phyloP scores from a whole-genome alignment of 176 grass and related monocot genomes.

The Leersia perrieri region DNA sequence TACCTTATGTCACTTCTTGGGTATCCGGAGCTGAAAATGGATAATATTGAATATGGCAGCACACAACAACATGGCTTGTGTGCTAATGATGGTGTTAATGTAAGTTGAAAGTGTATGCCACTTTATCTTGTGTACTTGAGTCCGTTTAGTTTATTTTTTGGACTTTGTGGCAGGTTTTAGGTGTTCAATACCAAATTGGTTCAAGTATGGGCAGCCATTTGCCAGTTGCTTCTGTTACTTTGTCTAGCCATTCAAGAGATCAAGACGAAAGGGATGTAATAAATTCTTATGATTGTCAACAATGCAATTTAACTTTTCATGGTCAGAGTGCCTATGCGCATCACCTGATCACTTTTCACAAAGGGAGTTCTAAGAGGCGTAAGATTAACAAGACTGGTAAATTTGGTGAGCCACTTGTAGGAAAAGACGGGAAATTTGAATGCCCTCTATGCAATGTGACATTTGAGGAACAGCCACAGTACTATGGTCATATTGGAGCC shows the following conservation, averaged over 20 bases:
- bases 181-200: conserved; percentile 40
- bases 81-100: conserved; percentile 42
- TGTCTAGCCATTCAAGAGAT: conserved; percentile 35
- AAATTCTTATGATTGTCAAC: conserved; percentile 44
- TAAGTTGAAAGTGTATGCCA: conserved; percentile 50
- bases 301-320: conserved; percentile 57
- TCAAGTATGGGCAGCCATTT: conserved; percentile 26
- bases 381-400: conserved; percentile 32
- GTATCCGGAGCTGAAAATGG: conserved; percentile 44
- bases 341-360: conserved; percentile 60
- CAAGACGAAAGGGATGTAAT: conserved; percentile 15
- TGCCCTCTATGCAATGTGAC: conserved; percentile 75
- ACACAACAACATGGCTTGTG: conserved; percentile 30
- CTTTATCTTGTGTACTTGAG: conserved; percentile 34
- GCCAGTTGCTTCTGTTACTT: conserved; percentile 24
- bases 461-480: conserved; percentile 67
- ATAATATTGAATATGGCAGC: conserved; percentile 38
- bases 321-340: conserved; percentile 55
- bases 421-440: conserved; percentile 81
- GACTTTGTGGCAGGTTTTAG: conserved; percentile 44
- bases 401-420: conserved; percentile 46
- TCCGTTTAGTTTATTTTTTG: conserved; percentile 20
- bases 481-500: conserved; percentile 64
- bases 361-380: conserved; percentile 60
- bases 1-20: conserved; percentile 91